Evolutionary conservation across 345 rosid genomes (phyloP).

Genomic region (Aquilaria yunnanensis): DNA sequence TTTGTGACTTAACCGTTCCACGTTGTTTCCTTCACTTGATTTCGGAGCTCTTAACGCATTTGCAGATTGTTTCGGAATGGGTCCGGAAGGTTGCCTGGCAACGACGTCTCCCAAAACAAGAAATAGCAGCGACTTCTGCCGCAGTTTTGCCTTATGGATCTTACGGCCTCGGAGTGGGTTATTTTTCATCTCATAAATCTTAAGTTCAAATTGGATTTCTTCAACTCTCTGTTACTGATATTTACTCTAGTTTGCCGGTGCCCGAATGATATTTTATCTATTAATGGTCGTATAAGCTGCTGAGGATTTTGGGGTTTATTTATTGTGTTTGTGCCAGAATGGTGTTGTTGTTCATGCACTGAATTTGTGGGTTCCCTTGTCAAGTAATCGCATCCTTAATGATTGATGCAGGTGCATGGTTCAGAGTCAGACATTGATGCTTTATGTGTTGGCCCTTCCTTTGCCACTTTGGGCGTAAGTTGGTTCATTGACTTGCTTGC

Average conservation of each 20-base stretch:
- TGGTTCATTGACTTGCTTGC: neutral
- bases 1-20: too few species aligned
- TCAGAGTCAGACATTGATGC: conserved; percentile 59
- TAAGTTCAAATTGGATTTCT: too few species aligned
- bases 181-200: neutral
- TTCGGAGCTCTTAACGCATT: neutral
- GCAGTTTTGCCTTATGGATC: conserved; percentile 51
- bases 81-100: conserved; percentile 48
- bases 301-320: neutral
- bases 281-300: neutral
- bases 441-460: conserved; percentile 47
- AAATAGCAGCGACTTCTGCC: conserved; percentile 33
- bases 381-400: neutral
- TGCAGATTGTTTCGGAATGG: conserved; percentile 45
- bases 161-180: conserved; percentile 50
- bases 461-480: conserved; percentile 47
- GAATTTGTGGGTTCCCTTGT: neutral
- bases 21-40: too few species aligned
- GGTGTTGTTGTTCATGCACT: neutral
- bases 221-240: too few species aligned
- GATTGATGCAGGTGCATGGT: conserved; percentile 37
- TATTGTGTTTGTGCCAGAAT: conserved; percentile 4
- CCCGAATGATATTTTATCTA: too few species aligned
- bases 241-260: too few species aligned
- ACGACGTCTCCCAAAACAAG: conserved; percentile 30